Evolutionary conservation across 345 rosid genomes (phyloP).

Genomic region (Eucalyptus lansdowneana): DNA sequence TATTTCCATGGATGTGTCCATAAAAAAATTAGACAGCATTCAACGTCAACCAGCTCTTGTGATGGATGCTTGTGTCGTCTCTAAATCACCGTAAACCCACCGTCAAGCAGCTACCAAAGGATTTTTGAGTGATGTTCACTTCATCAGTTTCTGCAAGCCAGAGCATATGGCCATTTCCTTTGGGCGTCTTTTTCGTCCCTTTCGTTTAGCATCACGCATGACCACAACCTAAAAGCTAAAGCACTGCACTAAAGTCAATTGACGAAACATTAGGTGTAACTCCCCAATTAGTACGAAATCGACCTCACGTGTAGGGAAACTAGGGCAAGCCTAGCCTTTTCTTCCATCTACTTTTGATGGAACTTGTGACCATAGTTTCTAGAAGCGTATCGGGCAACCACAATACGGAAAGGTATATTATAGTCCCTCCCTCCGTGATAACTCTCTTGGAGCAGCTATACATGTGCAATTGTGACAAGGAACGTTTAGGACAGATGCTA

Average conservation of each 20-base stretch:
- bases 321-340: neutral
- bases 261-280: neutral
- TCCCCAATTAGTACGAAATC: neutral
- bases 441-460: neutral
- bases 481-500: too few species aligned
- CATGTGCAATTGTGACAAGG: accelerated
- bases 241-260: neutral
- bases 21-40: neutral
- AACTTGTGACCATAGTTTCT: neutral
- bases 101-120: neutral
- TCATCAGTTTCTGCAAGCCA: neutral
- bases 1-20: neutral
- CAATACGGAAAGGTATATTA: too few species aligned
- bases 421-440: accelerated
- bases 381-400: neutral
- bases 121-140: neutral
- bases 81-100: neutral
- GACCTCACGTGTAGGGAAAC: neutral
- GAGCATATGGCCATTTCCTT: neutral
- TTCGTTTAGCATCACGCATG: neutral
- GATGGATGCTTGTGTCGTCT: neutral
- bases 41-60: neutral
- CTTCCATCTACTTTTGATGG: neutral
- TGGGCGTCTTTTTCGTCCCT: neutral
- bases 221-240: neutral